Evolutionary conservation across 2,329 filamentous ascomycete genomes (phyloP).

Genomic region (Hyphodiscus sp.): DNA sequence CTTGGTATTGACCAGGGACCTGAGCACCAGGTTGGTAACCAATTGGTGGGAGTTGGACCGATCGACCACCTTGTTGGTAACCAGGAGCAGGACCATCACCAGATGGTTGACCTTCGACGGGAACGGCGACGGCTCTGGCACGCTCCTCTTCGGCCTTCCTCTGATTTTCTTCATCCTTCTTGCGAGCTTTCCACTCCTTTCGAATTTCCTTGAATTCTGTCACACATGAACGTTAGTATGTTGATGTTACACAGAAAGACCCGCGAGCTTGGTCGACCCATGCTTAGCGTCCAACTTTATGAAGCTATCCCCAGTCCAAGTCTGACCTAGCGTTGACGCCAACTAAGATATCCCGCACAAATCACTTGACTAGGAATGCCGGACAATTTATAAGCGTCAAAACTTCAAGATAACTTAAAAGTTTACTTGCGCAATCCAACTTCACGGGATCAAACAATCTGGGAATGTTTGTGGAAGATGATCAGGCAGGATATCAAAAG

Average conservation of each 20-base stretch:
- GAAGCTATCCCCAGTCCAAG: slow-evolving; percentile 39
- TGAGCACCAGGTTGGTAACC: slow-evolving; percentile 59
- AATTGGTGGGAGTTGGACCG: slow-evolving; percentile 68
- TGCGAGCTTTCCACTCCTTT: slow-evolving; percentile 98
- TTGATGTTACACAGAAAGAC: slow-evolving; percentile 25
- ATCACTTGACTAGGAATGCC: slow-evolving; percentile 8
- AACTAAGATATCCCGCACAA: slow-evolving; percentile 30
- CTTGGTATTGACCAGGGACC: slow-evolving; percentile 56
- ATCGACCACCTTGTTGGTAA: slow-evolving; percentile 45
- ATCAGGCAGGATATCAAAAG: background rate
- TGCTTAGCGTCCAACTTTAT: slow-evolving; percentile 35
- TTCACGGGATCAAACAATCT: slow-evolving; percentile 7
- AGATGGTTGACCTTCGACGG: slow-evolving; percentile 47
- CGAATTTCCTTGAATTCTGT: slow-evolving; percentile 98
- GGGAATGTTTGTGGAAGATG: background rate
- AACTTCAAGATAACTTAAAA: background rate
- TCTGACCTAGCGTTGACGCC: slow-evolving; percentile 42
- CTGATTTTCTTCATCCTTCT: slow-evolving; percentile 93
- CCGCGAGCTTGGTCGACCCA: slow-evolving; percentile 31
- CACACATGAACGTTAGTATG: slow-evolving; percentile 23
- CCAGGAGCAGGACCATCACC: slow-evolving; percentile 45
- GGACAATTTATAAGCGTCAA: slow-evolving; percentile 13
- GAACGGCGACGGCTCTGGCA: slow-evolving; percentile 54
- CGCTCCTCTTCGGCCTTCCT: slow-evolving; percentile 88
- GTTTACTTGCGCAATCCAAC: background rate